Evolutionary conservation across 352 stramenopile genomes (phyloP), one percentile per base, ranked within the genome.

Genomic region (Globisporangium paddicum): DNA sequence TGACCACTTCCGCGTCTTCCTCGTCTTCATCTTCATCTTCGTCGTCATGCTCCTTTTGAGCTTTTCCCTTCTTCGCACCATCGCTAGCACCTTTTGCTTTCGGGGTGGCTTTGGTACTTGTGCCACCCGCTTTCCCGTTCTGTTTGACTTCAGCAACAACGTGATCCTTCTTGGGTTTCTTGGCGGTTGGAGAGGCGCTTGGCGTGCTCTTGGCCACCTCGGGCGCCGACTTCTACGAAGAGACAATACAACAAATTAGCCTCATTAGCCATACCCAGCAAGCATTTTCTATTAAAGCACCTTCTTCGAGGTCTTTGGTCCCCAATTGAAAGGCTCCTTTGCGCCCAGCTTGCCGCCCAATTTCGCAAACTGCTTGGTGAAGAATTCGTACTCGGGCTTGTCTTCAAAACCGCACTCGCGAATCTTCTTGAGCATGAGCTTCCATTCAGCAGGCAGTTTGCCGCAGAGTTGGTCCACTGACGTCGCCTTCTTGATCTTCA

Each of bases 311-410:
- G 52, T 26, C 52, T 58, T 66, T 26, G 38, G 11, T 2, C 73
- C 73, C 75, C 78, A 90, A 10, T 77, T 54, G 28, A 83, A 90
- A 6, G 77, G 64, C 2, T 71, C 65, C 0, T 54, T 62, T 0
- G 41, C 69, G 7, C 73, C 60, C 5, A 67, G 59, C 50, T 73
- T 76, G 11, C 71, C 71, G 16, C 73, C 79, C 16, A 93, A 59
- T 28, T 79, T 82, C n/a, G 65, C 56, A 19, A 90, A 71, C 37
- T 85, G 66, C 38, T 76, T 61, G 5, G 48, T 51, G 42, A 85
- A 91, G 40, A 82, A 90, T 8, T 79, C 81, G 50, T 94, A 94
- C 48, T 93, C 81, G 21, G 85, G 85, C 25, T 83, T 78, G 23
- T 89, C 79, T 41, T 93, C 85, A 51, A 91, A 94, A 10, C 59